Base-by-base conservation (phyloP, 169 alveolate genomes). In the Amoebophrya sp. region DNA sequence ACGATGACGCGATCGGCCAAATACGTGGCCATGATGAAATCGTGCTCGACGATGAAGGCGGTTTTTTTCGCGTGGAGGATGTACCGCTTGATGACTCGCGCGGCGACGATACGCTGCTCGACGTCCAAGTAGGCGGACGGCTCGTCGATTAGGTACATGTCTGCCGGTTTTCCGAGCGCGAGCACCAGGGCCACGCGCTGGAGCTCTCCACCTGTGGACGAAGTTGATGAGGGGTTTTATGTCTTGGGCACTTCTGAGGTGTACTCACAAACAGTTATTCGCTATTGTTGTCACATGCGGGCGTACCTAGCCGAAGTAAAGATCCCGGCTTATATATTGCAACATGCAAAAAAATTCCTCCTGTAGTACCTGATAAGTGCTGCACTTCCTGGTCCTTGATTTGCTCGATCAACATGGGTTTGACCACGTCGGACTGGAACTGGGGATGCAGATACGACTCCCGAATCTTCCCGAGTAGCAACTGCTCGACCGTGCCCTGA, bases 61-160 rank as follows among this genome's bases (percentile, higher is more conserved):
- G 99, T 96, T 95, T 97, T 98, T 97, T 98, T 98, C 77, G 99
- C 96, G 95, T 98, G 99, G 92, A 99, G 95, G 23, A 41, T 77
- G 1, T 32, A 91, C 94, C 99, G 95, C 93, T 99, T 99, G 95
- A 99, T 98, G 77, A 99, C 99, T 89, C 98, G 98, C n/a, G 99
- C 98, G 23, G 99, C 99, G 77, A 98, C 96, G 53, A 99, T 98
- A 95, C 99, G 98, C 93, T 99, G 99, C 92, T 99, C 99, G 0
- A 99, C 98, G 92, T 99, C 99, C 77, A 99, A 95, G 94, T 99
- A 98, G 38, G 99, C 99, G 0, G 99, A 98, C 39, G 99, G 99
- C 95, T 99, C 99, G 94, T 99, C 99, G 90, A 99, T 98, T 54
- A 99, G 96, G 95, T 98, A 99, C 35, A 99, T 98, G 93, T 98